Base-by-base conservation (phyloP, 768 basidiomycete genomes). In the Cantharellus anzutake region DNA sequence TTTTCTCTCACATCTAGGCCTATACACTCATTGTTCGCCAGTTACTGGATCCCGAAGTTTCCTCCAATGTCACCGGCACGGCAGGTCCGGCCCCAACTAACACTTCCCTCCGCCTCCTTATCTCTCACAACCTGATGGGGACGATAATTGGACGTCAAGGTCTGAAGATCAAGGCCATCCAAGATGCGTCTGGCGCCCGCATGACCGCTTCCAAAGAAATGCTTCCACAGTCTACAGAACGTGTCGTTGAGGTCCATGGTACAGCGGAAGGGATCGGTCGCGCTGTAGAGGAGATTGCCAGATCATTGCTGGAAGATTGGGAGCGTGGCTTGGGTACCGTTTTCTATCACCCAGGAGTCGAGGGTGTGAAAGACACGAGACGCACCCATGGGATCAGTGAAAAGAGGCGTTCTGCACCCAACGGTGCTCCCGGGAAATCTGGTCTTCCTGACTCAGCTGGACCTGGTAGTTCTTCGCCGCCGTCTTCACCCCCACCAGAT, bases 181-280 rank as follows among this genome's bases (percentile, higher is more conserved):
- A 99, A 70, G 94, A 97, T 71, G 74, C 78, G 53, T 94, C 94
- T 42, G 91, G 92, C 57, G 92, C 91, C 20, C 86, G 96, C 60
- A 99, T 99, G 93, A 86, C 97, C 60, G 96, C 96, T 51, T 88
- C 89, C 62, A 98, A 98, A 72, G 96, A 98, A 68, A 97, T 98
- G 86, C 80, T 99, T 51, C 93, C 96, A 40, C 96, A 98, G 72
- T 98, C 94, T 40, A 99, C 96, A 53, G 96, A 99, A 72, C 89
- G 96, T 64, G 86, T 98, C 66, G 96, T 99, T 59, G 96, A 98
- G 71, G 89, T 99, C 53, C 90, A 97, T 68, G 96, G 96, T 48
- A 75, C 90, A 41, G 83, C 91, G 42, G 93, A 96, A 61, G 76
- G 88, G 53, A 97, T 99, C 68, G 84, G 88, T 58, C 83, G 83